Evolutionary conservation across 257 asterid genomes (phyloP), one percentile per base, ranked within the genome.

Genomic region (Eucommia ulmoides): DNA sequence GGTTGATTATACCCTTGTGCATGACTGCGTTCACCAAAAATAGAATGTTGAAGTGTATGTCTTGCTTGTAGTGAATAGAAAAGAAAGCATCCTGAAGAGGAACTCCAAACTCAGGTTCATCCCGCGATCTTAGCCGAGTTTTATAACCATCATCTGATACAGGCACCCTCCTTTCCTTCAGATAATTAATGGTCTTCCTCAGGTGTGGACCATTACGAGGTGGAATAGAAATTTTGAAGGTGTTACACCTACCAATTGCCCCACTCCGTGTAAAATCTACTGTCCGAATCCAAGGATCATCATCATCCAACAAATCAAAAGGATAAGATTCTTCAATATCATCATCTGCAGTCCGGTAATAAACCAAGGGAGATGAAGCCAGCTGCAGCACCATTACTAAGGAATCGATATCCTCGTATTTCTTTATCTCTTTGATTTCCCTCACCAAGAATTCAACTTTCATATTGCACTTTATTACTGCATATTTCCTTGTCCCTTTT

Each of bases 271-370:
- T 79, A 61, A 86, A 73, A 66, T 91, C 95, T 4, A 89, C 77
- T 0, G 98, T 83, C 8, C 96, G 84, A 21, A 91, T 81, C 98
- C 98, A 91, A 0, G 96, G 98, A 72, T 91, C 96, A 65, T 91
- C 96, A 52, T 91, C 95, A 20, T 91, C 96, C 72, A 86, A 52
- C 66, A 91, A 52, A 60, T 83, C 94, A 59, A 59, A 91, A 1
- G 94, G 82, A 17, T 73, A 86, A 10, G 83, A 14, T 46, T 55
- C 84, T 66, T 73, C 88, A 56, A 86, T 77, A 54, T 82, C 98
- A 55, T 91, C 98, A 62, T 79, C 98, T 0, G 93, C 96, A 11
- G 96, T 91, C 62, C 96, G 69, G 52, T 86, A 86, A 64, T 64
- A 75, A 54, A 83, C 46, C 21, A 56, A 25, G 14, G 98, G 98